Evolutionary conservation across 2,329 filamentous ascomycete species (phyloP), one percentile per base, ranked within the genome.

Genomic region (Arthroderma sp.): DNA sequence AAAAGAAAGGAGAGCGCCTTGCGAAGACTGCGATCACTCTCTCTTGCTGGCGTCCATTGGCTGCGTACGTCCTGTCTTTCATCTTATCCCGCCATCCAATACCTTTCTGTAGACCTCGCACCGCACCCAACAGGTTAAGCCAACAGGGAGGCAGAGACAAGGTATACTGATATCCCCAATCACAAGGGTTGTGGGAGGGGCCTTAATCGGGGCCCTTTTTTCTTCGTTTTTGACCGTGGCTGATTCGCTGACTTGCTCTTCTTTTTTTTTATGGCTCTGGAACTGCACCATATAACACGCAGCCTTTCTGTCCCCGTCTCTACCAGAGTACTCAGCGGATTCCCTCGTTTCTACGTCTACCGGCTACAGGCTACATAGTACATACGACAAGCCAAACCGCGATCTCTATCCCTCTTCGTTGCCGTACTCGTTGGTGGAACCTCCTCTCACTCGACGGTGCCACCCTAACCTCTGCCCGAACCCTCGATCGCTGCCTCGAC

Each of bases 71-170:
- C 17, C 7, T 3, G 19, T 15, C 25, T 19, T 21, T 44, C 41
- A 44, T 44, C 41, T 44, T 44, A 44, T 44, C 41, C 41, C 41
- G 23, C 41, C 41, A 19, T 44, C 41, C 41, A 44, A 44, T 44
- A 44, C 41, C 21, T 19, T 7, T 19, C 39, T 23, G 19, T 21
- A 23, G 4, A n/a, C n/a, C 41, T 21, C 21, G 41, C 19, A 23
- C 41, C 21, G 21, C 41, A 44, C 3, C 41, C 19, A 41, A n/a
- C 41, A 44, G 28, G 28, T 4, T 31, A 31, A 31, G 28, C 41
- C 41, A 44, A 21, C 17, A 23, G 25, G 23, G 41, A 19, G 25
- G 41, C 23, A 21, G 19, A 44, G 41, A n/a, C 41, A 44, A 44
- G 41, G 41, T 21, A 13, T 25, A n/a, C n/a, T n/a, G n/a, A n/a